Percentiles rank a stretch among this genome's conserved stretches.
These are phyloP conservation scores for Phytomonas sp. DNA, from an alignment of 208 protist species.

Conservation along the genomic window DNA sequence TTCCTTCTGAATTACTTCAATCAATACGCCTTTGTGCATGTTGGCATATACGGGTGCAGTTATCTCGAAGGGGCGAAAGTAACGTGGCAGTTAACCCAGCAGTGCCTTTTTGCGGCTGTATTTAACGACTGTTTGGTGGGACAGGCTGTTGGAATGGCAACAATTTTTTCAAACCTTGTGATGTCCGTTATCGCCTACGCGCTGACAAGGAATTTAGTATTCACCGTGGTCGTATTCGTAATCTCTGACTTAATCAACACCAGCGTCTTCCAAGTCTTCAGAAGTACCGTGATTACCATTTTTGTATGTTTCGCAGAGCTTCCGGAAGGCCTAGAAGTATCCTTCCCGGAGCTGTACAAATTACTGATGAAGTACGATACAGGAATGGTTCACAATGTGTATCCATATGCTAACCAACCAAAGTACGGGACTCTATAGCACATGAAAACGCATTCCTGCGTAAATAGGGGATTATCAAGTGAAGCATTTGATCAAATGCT, in stretches of 20 bases:
- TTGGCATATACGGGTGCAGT: conserved; percentile 82
- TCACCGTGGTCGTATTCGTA: conserved; percentile 23
- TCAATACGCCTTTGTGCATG: conserved; percentile 84
- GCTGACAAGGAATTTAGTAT: conserved; percentile 15
- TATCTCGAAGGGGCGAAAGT: conserved; percentile 71
- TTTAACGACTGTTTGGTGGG: conserved; percentile 72
- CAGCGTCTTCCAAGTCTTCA: conserved; percentile 42
- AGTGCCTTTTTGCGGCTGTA: conserved; percentile 61
- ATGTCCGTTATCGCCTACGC: conserved; percentile 20
- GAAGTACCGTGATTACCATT: conserved; percentile 55
- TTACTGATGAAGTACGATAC: conserved; percentile 28
- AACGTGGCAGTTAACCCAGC: conserved; percentile 50
- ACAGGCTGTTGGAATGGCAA: conserved; percentile 30
- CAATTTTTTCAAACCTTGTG: conserved; percentile 17
- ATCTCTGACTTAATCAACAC: conserved; percentile 38
- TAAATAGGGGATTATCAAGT: neutral
- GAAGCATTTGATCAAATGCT: neutral
- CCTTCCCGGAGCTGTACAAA: conserved; percentile 50
- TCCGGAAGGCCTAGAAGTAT: conserved; percentile 46
- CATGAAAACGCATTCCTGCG: neutral
- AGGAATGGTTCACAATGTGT: conserved; percentile 16
- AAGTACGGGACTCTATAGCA: neutral
- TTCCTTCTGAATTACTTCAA: conserved; percentile 78
- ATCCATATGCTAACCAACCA: neutral
- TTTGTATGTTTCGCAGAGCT: conserved; percentile 86